A percentile compares a stretch with the other conserved stretches of the same genome.
Evolutionary conservation across 2,329 filamentous ascomycete species (phyloP).

Genomic region (Fusarium subglutinans): DNA sequence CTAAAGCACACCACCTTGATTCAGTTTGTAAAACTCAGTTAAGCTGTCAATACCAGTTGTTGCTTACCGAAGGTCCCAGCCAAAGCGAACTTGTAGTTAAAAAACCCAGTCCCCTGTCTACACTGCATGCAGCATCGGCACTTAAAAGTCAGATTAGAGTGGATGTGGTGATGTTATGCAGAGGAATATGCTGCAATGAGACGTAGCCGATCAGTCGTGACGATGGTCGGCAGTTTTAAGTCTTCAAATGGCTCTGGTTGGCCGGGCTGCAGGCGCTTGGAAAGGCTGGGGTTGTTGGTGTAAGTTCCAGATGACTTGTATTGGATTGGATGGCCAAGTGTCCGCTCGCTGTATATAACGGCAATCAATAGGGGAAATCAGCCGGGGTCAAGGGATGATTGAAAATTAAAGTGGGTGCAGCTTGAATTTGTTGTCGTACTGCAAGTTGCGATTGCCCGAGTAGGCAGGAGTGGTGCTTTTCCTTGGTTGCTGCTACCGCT

Average conservation of each 20-base stretch:
- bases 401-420: conserved; percentile 29
- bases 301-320: conserved; percentile 21
- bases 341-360: conserved; percentile 22
- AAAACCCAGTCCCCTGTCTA: conserved; percentile 34
- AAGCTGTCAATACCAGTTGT: conserved; percentile 22
- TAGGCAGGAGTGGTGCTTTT: conserved; percentile 31
- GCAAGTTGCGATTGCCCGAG: conserved; percentile 25
- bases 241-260: conserved; percentile 35
- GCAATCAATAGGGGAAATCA: conserved; percentile 6
- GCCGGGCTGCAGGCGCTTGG: conserved; percentile 35
- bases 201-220: conserved; percentile 28
- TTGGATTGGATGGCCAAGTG: conserved; percentile 26
- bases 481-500: conserved; percentile 38
- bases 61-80: conserved; percentile 31
- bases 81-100: conserved; percentile 21
- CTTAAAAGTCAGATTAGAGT: conserved; percentile 18
- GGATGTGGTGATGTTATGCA: conserved; percentile 36
- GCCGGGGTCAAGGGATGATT: conserved; percentile 15
- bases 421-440: conserved; percentile 18
- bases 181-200: conserved; percentile 35
- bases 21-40: conserved; percentile 6
- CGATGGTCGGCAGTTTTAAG: conserved; percentile 26
- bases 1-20: conserved; percentile 5
- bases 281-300: conserved; percentile 18
- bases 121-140: conserved; percentile 38